Evolutionary conservation across 441 rosid genomes (phyloP).

Genomic region (Erodium texanum): DNA sequence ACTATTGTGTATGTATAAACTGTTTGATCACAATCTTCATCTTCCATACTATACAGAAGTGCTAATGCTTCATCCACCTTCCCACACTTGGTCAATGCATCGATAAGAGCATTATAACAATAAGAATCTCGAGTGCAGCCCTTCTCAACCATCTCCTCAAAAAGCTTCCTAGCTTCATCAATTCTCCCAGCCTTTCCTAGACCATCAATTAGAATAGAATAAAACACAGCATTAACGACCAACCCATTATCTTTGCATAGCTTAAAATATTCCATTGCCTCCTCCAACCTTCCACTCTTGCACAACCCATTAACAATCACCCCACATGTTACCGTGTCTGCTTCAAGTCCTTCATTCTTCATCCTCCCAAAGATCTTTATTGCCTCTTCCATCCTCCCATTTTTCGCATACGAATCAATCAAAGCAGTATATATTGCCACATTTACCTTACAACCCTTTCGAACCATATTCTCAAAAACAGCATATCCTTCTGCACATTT

Average conservation of each 20-base stretch:
- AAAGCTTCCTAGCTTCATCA: constrained; percentile 65
- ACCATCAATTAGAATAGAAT: constrained; percentile 75
- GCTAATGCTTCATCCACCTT: constrained; percentile 54
- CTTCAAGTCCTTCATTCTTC: constrained; percentile 17
- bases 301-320: constrained; percentile 20
- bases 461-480: constrained; percentile 16
- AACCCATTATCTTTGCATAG: constrained; percentile 41
- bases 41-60: constrained; percentile 60
- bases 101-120: constrained; percentile 75
- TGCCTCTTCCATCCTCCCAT: constrained; percentile 20
- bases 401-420: constrained; percentile 21
- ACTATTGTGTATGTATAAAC: constrained; percentile 75
- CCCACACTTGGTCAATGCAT: constrained; percentile 52
- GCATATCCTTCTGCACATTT: constrained; percentile 22
- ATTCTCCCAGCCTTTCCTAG: constrained; percentile 79
- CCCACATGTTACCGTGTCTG: constrained; percentile 18
- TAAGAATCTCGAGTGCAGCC: constrained; percentile 66
- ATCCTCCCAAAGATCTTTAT: constrained; percentile 17
- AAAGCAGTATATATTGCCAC: constrained; percentile 24
- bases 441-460: constrained; percentile 18
- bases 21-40: constrained; percentile 70
- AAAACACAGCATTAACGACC: constrained; percentile 58
- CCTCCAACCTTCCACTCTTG: constrained; percentile 57
- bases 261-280: constrained; percentile 51
- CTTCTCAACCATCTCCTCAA: constrained; percentile 59